A percentile compares a stretch with the other conserved stretches of the same genome.
phyloP scores from a whole-genome alignment of 176 grass and related monocot species.

The Avena insularis region DNA sequence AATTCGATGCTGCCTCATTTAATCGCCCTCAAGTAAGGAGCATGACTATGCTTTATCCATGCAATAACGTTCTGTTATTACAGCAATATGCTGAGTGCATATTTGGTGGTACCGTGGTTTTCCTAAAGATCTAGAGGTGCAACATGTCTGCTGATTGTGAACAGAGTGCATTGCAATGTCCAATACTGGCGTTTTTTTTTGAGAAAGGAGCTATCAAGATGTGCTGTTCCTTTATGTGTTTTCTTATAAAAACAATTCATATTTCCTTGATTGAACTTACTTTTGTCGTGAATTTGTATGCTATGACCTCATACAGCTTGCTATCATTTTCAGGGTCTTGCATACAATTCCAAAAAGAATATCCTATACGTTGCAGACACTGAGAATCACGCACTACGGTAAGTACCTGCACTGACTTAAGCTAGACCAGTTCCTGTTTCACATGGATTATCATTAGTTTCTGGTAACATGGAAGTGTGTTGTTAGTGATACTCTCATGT shows the following conservation, averaged over 20 bases:
- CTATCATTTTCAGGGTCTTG: slow-evolving; percentile 77
- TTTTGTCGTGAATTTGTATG: slow-evolving; percentile 32
- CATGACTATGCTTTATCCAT: slow-evolving; percentile 26
- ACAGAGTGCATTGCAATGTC: slow-evolving; percentile 11
- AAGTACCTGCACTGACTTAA: slow-evolving; percentile 40
- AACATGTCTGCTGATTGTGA: slow-evolving; percentile 14
- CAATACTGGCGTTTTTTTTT: neutral
- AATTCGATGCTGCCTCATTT: slow-evolving; percentile 83
- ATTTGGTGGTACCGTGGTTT: slow-evolving; percentile 30
- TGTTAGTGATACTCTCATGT: slow-evolving; percentile 19
- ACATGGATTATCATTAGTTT: slow-evolving; percentile 17
- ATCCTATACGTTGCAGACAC: slow-evolving; percentile 95
- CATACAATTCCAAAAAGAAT: slow-evolving; percentile 93
- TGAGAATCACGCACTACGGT: slow-evolving; percentile 96
- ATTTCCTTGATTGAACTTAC: slow-evolving; percentile 7
- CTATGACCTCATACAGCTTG: slow-evolving; percentile 21
- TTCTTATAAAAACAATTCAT: slow-evolving; percentile 24
- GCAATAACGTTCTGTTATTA: slow-evolving; percentile 20
- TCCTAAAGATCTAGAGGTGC: slow-evolving; percentile 22
- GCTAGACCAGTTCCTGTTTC: slow-evolving; percentile 9
- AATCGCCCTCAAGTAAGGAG: slow-evolving; percentile 89
- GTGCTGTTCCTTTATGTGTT: slow-evolving; percentile 28
- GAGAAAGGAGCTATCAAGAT: slow-evolving; percentile 9
- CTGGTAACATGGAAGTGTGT: slow-evolving; percentile 15
- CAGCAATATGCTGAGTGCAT: slow-evolving; percentile 20